Percentiles rank a stretch among this genome's conserved stretches.
phyloP scores from a whole-genome alignment of 208 protist genomes.

The Acanthamoeba pearcei region DNA sequence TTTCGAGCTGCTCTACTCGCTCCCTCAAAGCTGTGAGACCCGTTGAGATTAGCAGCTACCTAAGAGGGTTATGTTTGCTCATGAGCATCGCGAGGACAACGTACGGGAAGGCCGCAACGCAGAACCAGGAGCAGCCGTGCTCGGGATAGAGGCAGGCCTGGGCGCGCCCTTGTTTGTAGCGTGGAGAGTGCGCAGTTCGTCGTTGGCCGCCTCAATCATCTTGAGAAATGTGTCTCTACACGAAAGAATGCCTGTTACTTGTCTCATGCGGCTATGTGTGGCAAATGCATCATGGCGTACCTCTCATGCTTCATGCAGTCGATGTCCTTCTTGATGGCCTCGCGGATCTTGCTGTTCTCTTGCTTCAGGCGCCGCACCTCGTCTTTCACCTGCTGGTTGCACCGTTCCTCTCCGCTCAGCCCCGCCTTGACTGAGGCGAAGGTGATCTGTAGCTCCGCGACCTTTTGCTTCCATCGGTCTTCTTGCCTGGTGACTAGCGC shows the following conservation, averaged over 20 bases:
- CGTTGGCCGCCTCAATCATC: background rate
- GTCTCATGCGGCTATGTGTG: background rate
- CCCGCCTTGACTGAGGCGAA: background rate
- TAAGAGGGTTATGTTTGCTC: too few species aligned
- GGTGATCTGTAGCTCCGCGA: constrained; percentile 17
- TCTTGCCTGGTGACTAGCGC: constrained; percentile 2
- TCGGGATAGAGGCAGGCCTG: background rate
- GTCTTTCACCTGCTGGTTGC: constrained; percentile 36
- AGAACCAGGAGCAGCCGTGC: too few species aligned
- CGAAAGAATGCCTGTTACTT: background rate
- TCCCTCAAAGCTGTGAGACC: too few species aligned
- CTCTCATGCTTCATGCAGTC: background rate
- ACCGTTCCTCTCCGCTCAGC: background rate
- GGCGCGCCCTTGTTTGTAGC: background rate
- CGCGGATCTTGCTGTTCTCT: background rate
- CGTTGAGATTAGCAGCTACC: too few species aligned
- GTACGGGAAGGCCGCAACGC: too few species aligned
- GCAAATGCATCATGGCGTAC: background rate
- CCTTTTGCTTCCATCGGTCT: constrained; percentile 57
- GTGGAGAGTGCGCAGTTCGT: constrained; percentile 1
- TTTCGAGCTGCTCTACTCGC: too few species aligned
- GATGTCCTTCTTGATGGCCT: background rate
- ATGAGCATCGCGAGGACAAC: too few species aligned
- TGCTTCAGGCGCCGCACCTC: background rate
- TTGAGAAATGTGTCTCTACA: background rate